Evolutionary conservation across 2,329 filamentous ascomycete genomes (phyloP).

Genomic region (Xylaria sp.): DNA sequence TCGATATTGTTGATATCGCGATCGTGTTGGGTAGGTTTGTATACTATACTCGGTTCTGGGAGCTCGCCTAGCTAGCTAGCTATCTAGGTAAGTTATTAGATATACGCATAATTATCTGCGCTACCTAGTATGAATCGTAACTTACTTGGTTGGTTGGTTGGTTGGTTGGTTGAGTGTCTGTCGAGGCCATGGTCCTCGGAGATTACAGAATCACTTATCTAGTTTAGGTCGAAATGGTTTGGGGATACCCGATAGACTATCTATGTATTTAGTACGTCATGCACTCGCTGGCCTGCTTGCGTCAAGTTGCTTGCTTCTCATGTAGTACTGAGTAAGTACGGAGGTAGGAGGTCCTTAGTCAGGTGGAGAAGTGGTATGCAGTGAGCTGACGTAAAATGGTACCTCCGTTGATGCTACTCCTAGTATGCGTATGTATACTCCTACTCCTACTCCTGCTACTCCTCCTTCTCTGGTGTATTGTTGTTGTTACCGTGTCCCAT

Average conservation of each 20-base stretch:
- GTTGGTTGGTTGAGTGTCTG: neutral
- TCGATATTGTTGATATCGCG: too few relatives aligned
- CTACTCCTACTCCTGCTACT: too few relatives aligned
- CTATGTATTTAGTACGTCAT: too few relatives aligned
- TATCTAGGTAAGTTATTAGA: too few relatives aligned
- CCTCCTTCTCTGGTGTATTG: too few relatives aligned
- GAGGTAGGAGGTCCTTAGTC: constrained; percentile 20
- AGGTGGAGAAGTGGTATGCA: constrained; percentile 25
- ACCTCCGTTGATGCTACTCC: neutral
- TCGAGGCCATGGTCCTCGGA: neutral
- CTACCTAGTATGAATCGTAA: neutral
- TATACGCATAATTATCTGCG: neutral
- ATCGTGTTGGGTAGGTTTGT: too few relatives aligned
- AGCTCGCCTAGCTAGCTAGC: too few relatives aligned
- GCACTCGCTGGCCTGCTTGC: neutral
- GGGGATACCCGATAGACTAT: neutral
- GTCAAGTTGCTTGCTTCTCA: neutral
- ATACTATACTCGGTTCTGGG: too few relatives aligned
- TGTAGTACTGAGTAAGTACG: neutral
- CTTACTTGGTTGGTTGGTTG: neutral
- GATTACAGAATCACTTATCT: neutral
- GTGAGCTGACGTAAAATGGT: constrained; percentile 26
- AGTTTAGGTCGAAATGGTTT: neutral
- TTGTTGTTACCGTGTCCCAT: too few relatives aligned
- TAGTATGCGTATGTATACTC: neutral